These are phyloP conservation scores for Debaryomyces tyrocola DNA, from an alignment of 805 yeast species.

Conservation along the genomic window DNA sequence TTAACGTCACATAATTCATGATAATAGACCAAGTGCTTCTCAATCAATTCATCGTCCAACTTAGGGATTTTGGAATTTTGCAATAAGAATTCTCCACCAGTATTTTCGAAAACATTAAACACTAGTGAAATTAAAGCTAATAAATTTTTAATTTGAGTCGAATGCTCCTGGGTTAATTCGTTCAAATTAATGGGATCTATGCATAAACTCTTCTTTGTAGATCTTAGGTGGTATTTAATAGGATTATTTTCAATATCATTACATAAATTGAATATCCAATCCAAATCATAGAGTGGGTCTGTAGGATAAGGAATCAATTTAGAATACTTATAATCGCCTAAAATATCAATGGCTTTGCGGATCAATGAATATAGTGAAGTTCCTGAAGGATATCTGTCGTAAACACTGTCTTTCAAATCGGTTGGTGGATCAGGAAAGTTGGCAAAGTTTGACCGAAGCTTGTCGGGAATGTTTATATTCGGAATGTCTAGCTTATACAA, in stretches of 20 bases:
- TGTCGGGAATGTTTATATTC: constrained; percentile 31
- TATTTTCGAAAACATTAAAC: constrained; percentile 26
- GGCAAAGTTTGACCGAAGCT: constrained; percentile 28
- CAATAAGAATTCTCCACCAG: constrained; percentile 31
- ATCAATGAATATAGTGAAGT: constrained; percentile 47
- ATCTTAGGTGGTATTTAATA: constrained; percentile 47
- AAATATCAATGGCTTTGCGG: constrained; percentile 35
- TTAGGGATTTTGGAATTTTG: constrained; percentile 42
- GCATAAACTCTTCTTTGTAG: constrained; percentile 32
- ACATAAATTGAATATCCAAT: constrained; percentile 41
- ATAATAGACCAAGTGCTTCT: constrained; percentile 19
- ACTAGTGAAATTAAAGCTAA: constrained; percentile 29
- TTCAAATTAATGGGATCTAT: constrained; percentile 33
- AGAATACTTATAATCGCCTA: constrained; percentile 38
- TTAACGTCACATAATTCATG: constrained; percentile 18
- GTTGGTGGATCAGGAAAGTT: constrained; percentile 42
- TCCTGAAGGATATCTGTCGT: constrained; percentile 53
- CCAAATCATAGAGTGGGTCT: constrained; percentile 21
- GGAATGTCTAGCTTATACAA: constrained; percentile 42
- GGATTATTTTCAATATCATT: constrained; percentile 48
- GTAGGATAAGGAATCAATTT: constrained; percentile 38
- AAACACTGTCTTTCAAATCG: constrained; percentile 40
- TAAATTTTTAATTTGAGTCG: constrained; percentile 16
- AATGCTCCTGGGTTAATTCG: constrained; percentile 27
- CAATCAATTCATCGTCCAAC: constrained; percentile 23